Conservation (phyloP, 2,329 filamentous ascomycete species). For the Domatiomyces globalis region DNA sequence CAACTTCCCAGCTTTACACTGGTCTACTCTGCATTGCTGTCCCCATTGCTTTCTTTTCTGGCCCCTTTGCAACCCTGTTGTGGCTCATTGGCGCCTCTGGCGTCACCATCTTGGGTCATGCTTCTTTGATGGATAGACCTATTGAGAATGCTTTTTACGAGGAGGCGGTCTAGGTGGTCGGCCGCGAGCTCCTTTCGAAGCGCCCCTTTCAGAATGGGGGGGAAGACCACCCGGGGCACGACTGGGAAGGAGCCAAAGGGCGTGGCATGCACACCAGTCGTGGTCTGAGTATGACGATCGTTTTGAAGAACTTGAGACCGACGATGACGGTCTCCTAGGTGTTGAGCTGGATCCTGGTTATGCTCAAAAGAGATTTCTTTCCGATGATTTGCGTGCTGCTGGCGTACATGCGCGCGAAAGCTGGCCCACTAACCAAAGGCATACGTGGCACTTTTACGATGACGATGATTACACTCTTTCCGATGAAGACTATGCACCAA, state of each 20-base stretch:
- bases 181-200: constrained; percentile 89
- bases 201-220: constrained; percentile 75
- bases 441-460: constrained; percentile 17
- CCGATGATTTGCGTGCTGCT: constrained; percentile 48
- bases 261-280: constrained; percentile 38
- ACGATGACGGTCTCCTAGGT: constrained; percentile 41
- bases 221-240: constrained; percentile 97
- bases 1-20: constrained; percentile 88
- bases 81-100: constrained; percentile 95
- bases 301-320: constrained; percentile 28
- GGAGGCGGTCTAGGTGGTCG: constrained; percentile 99
- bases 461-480: constrained; percentile 28
- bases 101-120: constrained; percentile 88
- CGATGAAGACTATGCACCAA: constrained; percentile 40
- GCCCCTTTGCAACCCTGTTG: constrained; percentile 68
- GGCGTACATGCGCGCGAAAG: constrained; percentile 42
- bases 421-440: constrained; percentile 27
- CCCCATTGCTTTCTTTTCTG: constrained; percentile 71
- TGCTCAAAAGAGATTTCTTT: constrained; percentile 36
- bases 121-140: constrained; percentile 90
- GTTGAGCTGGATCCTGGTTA: constrained; percentile 37
- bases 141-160: constrained; percentile 99
- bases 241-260: constrained; percentile 46
- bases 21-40: constrained; percentile 68
- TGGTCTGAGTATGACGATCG: constrained; percentile 32